Conservation (phyloP, 768 basidiomycete species). For the Lactarius deliciosus region DNA sequence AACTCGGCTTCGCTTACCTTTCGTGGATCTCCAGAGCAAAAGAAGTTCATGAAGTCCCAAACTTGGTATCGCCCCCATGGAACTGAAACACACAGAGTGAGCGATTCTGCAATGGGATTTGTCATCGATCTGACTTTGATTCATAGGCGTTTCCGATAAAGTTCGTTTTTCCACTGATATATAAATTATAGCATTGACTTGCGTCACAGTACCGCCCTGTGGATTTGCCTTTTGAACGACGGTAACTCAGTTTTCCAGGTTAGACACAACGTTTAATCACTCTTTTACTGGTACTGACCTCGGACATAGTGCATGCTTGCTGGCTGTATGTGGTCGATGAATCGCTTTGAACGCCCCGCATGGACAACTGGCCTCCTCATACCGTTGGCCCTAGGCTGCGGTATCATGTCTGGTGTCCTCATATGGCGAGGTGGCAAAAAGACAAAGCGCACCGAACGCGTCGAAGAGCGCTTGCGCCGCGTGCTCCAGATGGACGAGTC, state of each 20-base stretch:
- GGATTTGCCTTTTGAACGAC: slow-evolving; percentile 71
- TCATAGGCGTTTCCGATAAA: slow-evolving; percentile 67
- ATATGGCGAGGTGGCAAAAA: slow-evolving; percentile 73
- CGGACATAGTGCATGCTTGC: slow-evolving; percentile 56
- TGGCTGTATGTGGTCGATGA: slow-evolving; percentile 78
- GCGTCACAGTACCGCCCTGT: slow-evolving; percentile 56
- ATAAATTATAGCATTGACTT: slow-evolving; percentile 5
- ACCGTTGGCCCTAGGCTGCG: slow-evolving; percentile 71
- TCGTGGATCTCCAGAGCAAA: slow-evolving; percentile 51
- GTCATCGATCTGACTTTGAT: slow-evolving; percentile 37
- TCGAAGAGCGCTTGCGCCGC: slow-evolving; percentile 56
- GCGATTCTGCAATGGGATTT: slow-evolving; percentile 29
- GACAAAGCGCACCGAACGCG: slow-evolving; percentile 66
- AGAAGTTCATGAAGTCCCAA: slow-evolving; percentile 64
- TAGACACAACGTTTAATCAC: slow-evolving; percentile 16
- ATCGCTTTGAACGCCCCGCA: slow-evolving; percentile 65
- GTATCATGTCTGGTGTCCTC: slow-evolving; percentile 67
- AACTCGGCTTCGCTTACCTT: slow-evolving; percentile 13
- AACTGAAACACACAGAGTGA: slow-evolving; percentile 72
- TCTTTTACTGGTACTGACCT: slow-evolving; percentile 17
- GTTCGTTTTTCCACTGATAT: slow-evolving; percentile 38
- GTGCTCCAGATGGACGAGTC: slow-evolving; percentile 40
- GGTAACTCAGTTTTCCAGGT: slow-evolving; percentile 83
- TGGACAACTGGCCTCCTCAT: slow-evolving; percentile 72
- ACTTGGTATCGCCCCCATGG: slow-evolving; percentile 89